Evolutionary conservation across 176 grass and related monocot species (phyloP), one percentile per base, ranked within the genome.

Genomic region (Coix lacrymajobi): DNA sequence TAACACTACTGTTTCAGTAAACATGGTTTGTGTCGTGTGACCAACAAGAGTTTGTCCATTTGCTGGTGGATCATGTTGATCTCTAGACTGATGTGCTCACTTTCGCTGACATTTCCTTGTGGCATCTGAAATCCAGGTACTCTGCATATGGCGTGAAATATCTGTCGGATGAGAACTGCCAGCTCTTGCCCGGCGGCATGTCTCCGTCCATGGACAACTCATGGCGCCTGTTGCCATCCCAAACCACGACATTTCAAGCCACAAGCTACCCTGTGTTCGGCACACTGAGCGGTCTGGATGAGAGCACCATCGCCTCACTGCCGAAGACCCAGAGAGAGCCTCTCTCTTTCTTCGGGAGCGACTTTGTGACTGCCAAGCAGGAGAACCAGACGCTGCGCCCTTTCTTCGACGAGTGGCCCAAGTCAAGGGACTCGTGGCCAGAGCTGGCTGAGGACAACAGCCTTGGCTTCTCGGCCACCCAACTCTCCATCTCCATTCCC

Each of bases 361-460:
- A 89, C 73, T 78, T 41, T 66, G 81, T 73, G n/a, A 32, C 38
- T 1, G 49, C 38, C 32, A 90, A 92, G 86, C 80, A 94, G 80
- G 91, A 87, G 73, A 89, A 83, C 81, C 92, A 91, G 44, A 78
- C 83, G 8, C 89, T 97, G 62, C 94, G 78, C 28, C 92, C 92
- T n/a, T 98, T 98, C 86, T 89, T 95, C 20, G 92, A 98, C 72
- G 88, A 98, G 71, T 98, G 95, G 95, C 95, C 95, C 4, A 87
- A 87, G 80, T 64, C 87, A 13, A 90, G 85, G 62, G 87, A 86
- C 71, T 90, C 87, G 22, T 97, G 91, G 91, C 22, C 89, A 11
- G 94, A 97, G 46, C 79, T 91, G 20, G 71, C 70, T 5, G 88
- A 86, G 25, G 87, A 90, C 60, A 97, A 62, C 75, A 75, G 58